Evolutionary conservation across 164 flowering plant genomes (phyloP).

Genomic region (Nymphaea colorata): DNA sequence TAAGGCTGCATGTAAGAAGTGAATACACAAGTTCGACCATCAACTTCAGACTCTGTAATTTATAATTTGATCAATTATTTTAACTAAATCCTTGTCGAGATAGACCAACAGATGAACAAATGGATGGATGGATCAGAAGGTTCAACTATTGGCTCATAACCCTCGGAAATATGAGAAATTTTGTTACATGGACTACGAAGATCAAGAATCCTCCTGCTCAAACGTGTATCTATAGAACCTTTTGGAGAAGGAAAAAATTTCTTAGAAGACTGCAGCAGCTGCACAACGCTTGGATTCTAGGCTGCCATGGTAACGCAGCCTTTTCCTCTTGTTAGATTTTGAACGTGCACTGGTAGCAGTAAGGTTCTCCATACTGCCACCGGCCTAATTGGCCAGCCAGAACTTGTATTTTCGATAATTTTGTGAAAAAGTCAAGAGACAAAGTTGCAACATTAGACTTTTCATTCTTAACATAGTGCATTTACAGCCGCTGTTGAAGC

Average conservation of each 20-base stretch:
- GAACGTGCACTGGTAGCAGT: background rate
- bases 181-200: too few species aligned
- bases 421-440: background rate
- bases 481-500: constrained; percentile 12
- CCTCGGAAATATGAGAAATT: too few species aligned
- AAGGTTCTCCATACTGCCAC: background rate
- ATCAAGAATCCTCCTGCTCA: too few species aligned
- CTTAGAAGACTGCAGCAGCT: background rate
- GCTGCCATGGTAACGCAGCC: background rate
- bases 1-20: too few species aligned
- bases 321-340: background rate
- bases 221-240: background rate
- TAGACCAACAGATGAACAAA: background rate
- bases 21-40: too few species aligned
- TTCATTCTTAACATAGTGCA: constrained; percentile 10
- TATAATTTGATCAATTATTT: too few species aligned
- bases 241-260: background rate
- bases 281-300: background rate
- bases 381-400: background rate
- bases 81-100: background rate
- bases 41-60: too few species aligned
- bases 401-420: background rate
- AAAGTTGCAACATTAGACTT: background rate
- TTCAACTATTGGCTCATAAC: background rate
- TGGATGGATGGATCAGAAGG: too few species aligned